These are phyloP conservation scores for Diutina catenulata DNA, from an alignment of 1,139 yeast genomes.

Conservation along the genomic window DNA sequence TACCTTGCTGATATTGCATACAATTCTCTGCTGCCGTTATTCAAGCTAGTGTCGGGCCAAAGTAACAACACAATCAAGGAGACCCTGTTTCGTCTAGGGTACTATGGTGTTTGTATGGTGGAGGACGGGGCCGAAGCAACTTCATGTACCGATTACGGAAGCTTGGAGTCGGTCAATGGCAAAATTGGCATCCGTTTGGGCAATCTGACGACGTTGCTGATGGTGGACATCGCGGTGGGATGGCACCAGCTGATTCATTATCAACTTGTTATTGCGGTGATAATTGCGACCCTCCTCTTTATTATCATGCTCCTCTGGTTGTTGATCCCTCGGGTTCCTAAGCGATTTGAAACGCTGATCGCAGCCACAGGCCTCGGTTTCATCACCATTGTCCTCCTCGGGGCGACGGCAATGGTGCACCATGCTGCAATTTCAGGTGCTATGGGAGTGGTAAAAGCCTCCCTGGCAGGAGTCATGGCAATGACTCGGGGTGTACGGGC, in stretches of 20 bases:
- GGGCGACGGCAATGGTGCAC: slow-evolving; percentile 58
- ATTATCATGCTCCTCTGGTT: slow-evolving; percentile 31
- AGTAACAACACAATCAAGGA: slow-evolving; percentile 5
- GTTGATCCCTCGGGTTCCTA: slow-evolving; percentile 39
- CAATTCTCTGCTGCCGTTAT: not conserved
- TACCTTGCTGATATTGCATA: slow-evolving; percentile 8
- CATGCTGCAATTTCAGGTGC: slow-evolving; percentile 48
- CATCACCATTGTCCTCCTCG: slow-evolving; percentile 42
- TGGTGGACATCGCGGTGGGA: slow-evolving; percentile 8
- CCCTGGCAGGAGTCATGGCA: slow-evolving; percentile 40
- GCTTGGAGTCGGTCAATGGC: no score
- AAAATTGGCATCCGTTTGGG: slow-evolving; percentile 5
- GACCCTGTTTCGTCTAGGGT: slow-evolving; percentile 9
- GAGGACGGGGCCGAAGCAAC: slow-evolving; percentile 8
- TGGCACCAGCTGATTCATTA: slow-evolving; percentile 9
- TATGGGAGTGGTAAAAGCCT: slow-evolving; percentile 27
- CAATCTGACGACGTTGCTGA: slow-evolving; percentile 4
- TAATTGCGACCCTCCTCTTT: slow-evolving; percentile 31
- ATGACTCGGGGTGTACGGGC: slow-evolving; percentile 44
- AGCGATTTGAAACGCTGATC: slow-evolving; percentile 20
- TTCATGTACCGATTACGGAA: slow-evolving; percentile 7
- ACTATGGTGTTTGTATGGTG: slow-evolving; percentile 9
- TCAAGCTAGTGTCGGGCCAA: not conserved
- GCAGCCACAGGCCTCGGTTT: slow-evolving; percentile 24
- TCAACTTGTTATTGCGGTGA: slow-evolving; percentile 32